Evolutionary conservation across 2,329 filamentous ascomycete species (phyloP), one percentile per base, ranked within the genome.

Genomic region (Tolypocladium guangdongense): DNA sequence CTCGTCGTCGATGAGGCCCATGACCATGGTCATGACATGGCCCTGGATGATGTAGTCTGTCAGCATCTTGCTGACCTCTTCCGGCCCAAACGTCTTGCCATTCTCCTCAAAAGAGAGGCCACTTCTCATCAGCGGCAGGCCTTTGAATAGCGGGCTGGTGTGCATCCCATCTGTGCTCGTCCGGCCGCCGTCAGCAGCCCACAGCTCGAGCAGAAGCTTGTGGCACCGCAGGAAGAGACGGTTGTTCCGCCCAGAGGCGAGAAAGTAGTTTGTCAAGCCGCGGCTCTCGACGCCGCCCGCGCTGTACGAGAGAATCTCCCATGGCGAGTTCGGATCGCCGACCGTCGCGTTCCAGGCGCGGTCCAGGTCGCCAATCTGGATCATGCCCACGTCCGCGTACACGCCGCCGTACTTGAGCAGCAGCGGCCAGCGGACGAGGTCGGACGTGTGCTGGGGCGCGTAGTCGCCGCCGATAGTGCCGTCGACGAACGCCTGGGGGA

Each of bases 41-140:
- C 77, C 78, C 56, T 83, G 78, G 41, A 77, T 74, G 53, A 81
- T 79, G 57, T 82, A 83, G 58, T 83, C 78, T 2, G 74, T 75
- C 59, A 82, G 67, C 57, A 75, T 67, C 52, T 62, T 67, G 38
- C 68, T 68, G 14, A 66, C 60, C 35, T 73, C 73, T 7, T 75
- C 70, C 4, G 69, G 54, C 4, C 62, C 64, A 59, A 66, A 68
- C 14, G 56, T 65, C 50, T 57, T 59, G 11, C 60, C 62, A 18
- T 60, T 45, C 38, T 64, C 62, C 8, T 56, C 57, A 24, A 62
- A 62, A 0, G 59, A 52, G 11, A 54, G 7, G 12, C 32, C 50
- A 2, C 39, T 49, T 11, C 68, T 56, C 61, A 72, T 68, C 51
- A 74, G 62, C 3, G 72, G 68, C 1, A 74, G 57, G 1, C 73